Evolutionary conservation across 352 stramenopile species (phyloP), one percentile per base, ranked within the genome.

Genomic region (Blastocystis sp.): DNA sequence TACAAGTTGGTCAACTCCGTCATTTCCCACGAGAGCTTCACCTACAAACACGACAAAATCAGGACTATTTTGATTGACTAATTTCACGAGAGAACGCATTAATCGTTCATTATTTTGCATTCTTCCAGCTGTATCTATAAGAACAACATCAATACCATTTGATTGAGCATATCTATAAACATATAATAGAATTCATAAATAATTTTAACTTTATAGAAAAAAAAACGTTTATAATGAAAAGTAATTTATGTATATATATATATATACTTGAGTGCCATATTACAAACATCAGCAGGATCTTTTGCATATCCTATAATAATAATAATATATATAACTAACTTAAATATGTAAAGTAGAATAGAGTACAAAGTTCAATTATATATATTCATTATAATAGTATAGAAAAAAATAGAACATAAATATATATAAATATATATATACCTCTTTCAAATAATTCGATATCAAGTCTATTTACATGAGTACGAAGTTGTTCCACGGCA

Each of bases 41-140:
- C 89, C 89, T n/a, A 98, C 89, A 70, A 96, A 96, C 0, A 98
- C 73, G 43, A 95, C 81, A 34, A 95, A 77, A 68, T 98, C 88
- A 0, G 89, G 89, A 52, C 91, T 74, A 66, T 94, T 96, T 62
- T 90, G 85, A 4, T 77, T 84, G 24, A 96, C 82, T 9, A 98
- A 75, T 70, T 94, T 95, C 30, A 85, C 83, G 13, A 98, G 72
- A 7, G 86, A 86, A 45, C 87, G 84, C 91, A 98, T 98, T 28
- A 98, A 75, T 36, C 86, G 85, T 57, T 94, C 82, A 70, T 98
- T 98, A 73, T 96, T 96, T 74, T 98, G 91, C 86, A 95, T 95
- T 11, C 91, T 77, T 23, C 89, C 91, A 18, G 91, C 88, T 13
- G 91, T 98, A 73, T 98, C 91, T 23, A 98, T 91, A 18, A 96